Evolutionary conservation across 805 yeast genomes (phyloP), one percentile per base, ranked within the genome.

Genomic region (Yarrowia bubula): DNA sequence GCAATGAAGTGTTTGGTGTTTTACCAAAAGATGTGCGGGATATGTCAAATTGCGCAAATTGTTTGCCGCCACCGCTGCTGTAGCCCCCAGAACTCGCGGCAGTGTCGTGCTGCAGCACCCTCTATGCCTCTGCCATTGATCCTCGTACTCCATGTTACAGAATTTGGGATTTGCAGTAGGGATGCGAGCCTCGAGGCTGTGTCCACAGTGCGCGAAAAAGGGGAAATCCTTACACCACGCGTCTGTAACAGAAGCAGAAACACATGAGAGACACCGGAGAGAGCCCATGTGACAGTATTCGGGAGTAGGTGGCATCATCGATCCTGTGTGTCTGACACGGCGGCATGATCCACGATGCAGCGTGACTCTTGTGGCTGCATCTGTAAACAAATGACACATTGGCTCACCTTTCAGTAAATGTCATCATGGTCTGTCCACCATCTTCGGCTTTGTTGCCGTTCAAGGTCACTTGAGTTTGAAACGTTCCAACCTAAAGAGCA

Each of bases 341-440:
- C 28, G 35, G 50, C 50, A 31, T 28, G 50, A 32, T 32, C n/a
- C 51, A 5, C 51, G 28, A 4, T 44, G 48, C 18, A n/a, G 37
- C 18, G 50, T 9, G 22, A n/a, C 37, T 31, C 22, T n/a, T 50
- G 42, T 50, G 57, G 57, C 57, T 50, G 57, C 42, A 13, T 17
- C 13, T 17, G 5, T 13, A 4, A 11, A 28, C 35, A 41, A 33
- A 28, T 2, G 8, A 9, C 28, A 14, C 33, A 28, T 46, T 31
- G 35, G 42, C 57, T 50, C 57, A 35, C 57, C 13, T 13, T 32
- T 35, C 31, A 18, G 57, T 50, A 50, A 50, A 50, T 50, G 57
- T 50, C 57, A 50, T 50, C 57, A 50, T 50, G 57, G 57, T 42
- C 57, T 50, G 57, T 50, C 37, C 35, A 50, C 42, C 57, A 50